phyloP scores from a whole-genome alignment of 352 stramenopile genomes.

The Hyaloperonospora brassicae region DNA sequence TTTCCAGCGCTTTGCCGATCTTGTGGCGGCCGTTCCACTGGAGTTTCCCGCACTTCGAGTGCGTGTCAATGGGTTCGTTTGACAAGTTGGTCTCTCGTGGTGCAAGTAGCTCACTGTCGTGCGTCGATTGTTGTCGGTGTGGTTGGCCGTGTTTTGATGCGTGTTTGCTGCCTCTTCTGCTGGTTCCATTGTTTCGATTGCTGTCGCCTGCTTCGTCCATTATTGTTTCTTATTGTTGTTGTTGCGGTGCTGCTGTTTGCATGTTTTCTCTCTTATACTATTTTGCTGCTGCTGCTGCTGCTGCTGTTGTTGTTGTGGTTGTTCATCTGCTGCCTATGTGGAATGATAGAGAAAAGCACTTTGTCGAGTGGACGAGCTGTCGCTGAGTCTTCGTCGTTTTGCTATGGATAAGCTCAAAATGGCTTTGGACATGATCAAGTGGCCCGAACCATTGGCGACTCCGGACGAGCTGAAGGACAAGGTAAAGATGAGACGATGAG shows the following conservation, averaged over 20 bases:
- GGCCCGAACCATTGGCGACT: slow-evolving; percentile 32
- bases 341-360: slow-evolving; percentile 33
- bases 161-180: too few relatives aligned
- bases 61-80: slow-evolving; percentile 4
- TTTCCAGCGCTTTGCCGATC: slow-evolving; percentile 34
- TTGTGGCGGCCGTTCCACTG: slow-evolving; percentile 32
- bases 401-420: slow-evolving; percentile 46
- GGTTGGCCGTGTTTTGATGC: too few relatives aligned
- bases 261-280: too few relatives aligned
- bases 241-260: slow-evolving; percentile 1
- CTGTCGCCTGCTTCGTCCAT: too few relatives aligned
- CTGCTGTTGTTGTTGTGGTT: too few relatives aligned
- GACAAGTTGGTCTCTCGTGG: not conserved
- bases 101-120: not conserved
- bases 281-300: too few relatives aligned
- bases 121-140: not conserved
- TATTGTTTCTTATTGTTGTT: too few relatives aligned
- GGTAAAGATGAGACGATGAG: slow-evolving; percentile 4
- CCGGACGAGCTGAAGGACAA: slow-evolving; percentile 30
- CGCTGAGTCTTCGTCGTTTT: slow-evolving; percentile 38
- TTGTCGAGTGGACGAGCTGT: slow-evolving; percentile 38
- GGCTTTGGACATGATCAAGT: slow-evolving; percentile 36
- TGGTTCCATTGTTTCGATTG: too few relatives aligned
- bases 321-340: not conserved
- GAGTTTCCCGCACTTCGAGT: slow-evolving; percentile 43